Percentiles rank a stretch among this genome's conserved stretches.
phyloP scores from a whole-genome alignment of 208 protist species.

The Leishmania braziliensis region DNA sequence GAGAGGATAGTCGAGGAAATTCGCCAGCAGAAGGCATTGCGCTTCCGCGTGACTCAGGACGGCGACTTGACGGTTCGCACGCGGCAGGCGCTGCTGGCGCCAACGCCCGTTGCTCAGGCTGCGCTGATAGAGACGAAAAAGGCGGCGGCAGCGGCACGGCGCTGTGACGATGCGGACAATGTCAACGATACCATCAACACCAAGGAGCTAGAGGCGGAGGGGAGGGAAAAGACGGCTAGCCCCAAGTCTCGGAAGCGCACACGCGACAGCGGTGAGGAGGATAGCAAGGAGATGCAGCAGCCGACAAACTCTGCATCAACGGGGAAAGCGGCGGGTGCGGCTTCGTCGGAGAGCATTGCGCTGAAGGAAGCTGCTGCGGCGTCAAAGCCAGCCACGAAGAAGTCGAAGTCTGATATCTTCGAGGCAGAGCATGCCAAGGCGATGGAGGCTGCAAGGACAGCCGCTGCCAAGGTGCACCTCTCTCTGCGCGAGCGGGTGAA shows the following conservation, averaged over 20 bases:
- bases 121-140: constrained; percentile 32
- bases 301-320: not conserved
- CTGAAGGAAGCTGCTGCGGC: constrained; percentile 11
- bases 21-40: constrained; percentile 61
- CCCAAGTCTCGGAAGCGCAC: constrained; percentile 9
- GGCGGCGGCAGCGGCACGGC: not conserved
- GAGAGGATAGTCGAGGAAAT: constrained; percentile 59
- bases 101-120: constrained; percentile 30
- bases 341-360: not conserved
- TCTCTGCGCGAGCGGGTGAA: constrained; percentile 60
- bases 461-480: constrained; percentile 47
- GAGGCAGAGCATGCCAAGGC: constrained; percentile 55
- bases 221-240: not conserved
- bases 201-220: not conserved
- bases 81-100: constrained; percentile 63
- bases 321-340: not conserved
- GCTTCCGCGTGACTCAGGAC: constrained; percentile 72
- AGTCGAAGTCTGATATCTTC: constrained; percentile 38
- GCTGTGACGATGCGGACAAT: not conserved
- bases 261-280: not conserved
- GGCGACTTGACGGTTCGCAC: constrained; percentile 82
- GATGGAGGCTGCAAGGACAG: constrained; percentile 59
- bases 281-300: not conserved
- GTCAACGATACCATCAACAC: not conserved
- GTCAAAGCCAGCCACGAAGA: constrained; percentile 2